Conservation (phyloP, 179 eudicot genomes). For the Drosera spatulata region DNA sequence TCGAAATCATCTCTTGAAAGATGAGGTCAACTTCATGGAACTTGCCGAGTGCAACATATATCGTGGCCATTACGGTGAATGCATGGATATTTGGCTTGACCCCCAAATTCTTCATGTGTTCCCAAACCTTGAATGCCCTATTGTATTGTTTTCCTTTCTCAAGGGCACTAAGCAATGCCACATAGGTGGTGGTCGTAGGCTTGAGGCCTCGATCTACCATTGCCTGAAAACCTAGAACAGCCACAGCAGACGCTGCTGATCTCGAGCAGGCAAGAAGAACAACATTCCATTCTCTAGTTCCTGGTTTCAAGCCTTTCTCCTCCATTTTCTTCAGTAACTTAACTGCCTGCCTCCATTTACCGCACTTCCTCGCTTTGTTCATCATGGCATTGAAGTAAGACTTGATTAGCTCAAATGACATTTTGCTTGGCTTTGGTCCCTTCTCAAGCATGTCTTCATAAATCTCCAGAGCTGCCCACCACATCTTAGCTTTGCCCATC, state of each 20-base stretch:
- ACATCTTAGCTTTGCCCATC: slow-evolving; percentile 85
- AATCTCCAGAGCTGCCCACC: slow-evolving; percentile 98
- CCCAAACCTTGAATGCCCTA: slow-evolving; percentile 76
- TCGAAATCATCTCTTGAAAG: slow-evolving; percentile 53
- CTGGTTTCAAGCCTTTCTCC: slow-evolving; percentile 34
- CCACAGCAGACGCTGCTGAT: slow-evolving; percentile 83
- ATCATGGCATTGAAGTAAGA: slow-evolving; percentile 79
- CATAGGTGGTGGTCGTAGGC: slow-evolving; percentile 76
- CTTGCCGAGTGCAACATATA: slow-evolving; percentile 66
- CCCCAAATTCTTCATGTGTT: slow-evolving; percentile 74
- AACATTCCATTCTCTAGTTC: slow-evolving; percentile 80
- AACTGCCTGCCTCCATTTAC: slow-evolving; percentile 91
- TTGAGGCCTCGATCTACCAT: slow-evolving; percentile 82
- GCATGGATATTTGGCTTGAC: slow-evolving; percentile 68
- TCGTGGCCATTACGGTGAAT: slow-evolving; percentile 85
- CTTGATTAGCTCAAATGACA: slow-evolving; percentile 68
- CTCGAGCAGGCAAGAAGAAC: slow-evolving; percentile 94
- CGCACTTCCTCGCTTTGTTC: slow-evolving; percentile 65
- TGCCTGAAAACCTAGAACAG: slow-evolving; percentile 64
- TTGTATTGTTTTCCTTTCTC: slow-evolving; percentile 80
- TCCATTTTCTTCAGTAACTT: slow-evolving; percentile 45
- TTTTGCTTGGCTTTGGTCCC: slow-evolving; percentile 82
- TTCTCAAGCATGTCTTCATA: slow-evolving; percentile 83
- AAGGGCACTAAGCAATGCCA: slow-evolving; percentile 88
- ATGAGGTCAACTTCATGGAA: slow-evolving; percentile 50